A percentile compares a stretch with the other conserved stretches of the same genome.
Conservation (phyloP, 805 yeast genomes). For the Teunomyces atbi region DNA sequence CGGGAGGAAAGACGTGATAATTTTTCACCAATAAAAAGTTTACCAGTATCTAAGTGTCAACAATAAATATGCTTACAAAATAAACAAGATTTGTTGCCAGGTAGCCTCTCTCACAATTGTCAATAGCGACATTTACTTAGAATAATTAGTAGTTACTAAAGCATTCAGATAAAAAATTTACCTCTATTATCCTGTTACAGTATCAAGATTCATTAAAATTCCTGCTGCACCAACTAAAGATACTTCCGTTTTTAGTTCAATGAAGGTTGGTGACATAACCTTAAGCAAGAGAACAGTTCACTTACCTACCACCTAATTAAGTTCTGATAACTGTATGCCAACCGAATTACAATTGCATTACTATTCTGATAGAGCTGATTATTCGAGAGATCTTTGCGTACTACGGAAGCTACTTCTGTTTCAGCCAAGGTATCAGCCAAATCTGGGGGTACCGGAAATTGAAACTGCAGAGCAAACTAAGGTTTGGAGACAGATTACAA, state of each 20-base stretch:
- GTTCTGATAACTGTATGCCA: constrained; percentile 43
- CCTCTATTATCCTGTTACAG: not conserved
- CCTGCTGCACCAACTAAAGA: constrained; percentile 15
- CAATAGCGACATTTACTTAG: not conserved
- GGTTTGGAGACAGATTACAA: constrained; percentile 23
- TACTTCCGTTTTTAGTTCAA: constrained; percentile 43
- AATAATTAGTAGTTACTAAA: not conserved
- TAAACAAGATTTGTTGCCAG: no score
- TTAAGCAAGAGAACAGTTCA: constrained; percentile 42
- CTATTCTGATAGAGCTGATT: constrained; percentile 54
- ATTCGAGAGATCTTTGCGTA: constrained; percentile 59
- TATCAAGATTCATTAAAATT: not conserved
- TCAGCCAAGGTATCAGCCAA: constrained; percentile 31
- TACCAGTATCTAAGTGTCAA: no score
- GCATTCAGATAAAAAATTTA: not conserved
- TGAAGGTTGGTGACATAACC: constrained; percentile 39
- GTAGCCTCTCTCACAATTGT: no score
- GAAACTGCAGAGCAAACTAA: constrained; percentile 24
- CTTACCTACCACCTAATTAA: constrained; percentile 53
- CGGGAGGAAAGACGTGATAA: no score
- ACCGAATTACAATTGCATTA: constrained; percentile 48
- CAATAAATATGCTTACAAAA: no score
- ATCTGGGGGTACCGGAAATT: constrained; percentile 13
- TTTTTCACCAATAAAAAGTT: no score
- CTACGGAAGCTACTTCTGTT: constrained; percentile 38